Base-by-base conservation (phyloP, 305 asterid species). In the Fraxinus baroniana region DNA sequence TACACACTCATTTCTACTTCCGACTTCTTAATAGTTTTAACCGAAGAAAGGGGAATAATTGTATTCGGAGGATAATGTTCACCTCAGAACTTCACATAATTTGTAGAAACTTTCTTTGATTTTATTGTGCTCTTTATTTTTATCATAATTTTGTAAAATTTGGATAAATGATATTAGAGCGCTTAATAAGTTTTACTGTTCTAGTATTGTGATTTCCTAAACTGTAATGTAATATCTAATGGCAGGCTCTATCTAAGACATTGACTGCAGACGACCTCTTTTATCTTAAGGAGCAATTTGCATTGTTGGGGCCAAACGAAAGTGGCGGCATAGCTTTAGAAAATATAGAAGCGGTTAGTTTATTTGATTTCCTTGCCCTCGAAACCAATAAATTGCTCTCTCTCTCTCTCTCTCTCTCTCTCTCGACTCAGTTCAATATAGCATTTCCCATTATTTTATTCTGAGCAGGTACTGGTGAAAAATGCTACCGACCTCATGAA, bases 171-270 rank as follows among this genome's bases (percentile, higher is more conserved):
- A 22, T 62, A 22, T 62, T 22, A 2, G 44, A 37, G 15, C 1
- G 3, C 15, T 60, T 52, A 15, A 52, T 5, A 26, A 7, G 4
- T 6, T 60, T 60, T 20, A 62, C 32, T 2, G 71, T 62, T 62
- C 8, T 60, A 52, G 62, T 55, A n/a, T 55, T 8, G 71, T 22
- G 71, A 22, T 62, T 62, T 20, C 71, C 17, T 20, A 3, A 22
- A 62, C 71, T 62, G 32, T 62, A 62, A 26, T 30, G 18, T 68
- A 13, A 68, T 30, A 4, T 68, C 9, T 68, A 8, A 18, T 13
- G 39, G 39, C 88, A 93, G 97, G 97, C 97, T 0, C 73, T 93
- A 86, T 89, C 98, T 5, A 92, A 88, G 86, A 90, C 91, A 37
- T 82, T 91, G 86, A 84, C 89, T 5, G 87, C n/a, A 3, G 91